Base-by-base conservation (phyloP, 2,329 filamentous ascomycete genomes). In the Nemania diffusa region DNA sequence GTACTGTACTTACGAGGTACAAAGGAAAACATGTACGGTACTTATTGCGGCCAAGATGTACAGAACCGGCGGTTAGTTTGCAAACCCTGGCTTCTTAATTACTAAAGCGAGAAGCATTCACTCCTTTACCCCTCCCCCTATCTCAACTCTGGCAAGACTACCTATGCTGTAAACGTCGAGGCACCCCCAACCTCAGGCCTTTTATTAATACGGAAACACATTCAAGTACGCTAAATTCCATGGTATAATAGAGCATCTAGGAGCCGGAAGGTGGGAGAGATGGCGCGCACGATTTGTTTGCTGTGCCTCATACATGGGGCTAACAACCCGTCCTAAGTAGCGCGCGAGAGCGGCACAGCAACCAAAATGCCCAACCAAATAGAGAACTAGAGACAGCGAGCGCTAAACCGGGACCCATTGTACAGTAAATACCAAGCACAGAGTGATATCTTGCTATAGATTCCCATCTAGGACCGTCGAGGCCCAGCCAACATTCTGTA, bases 281-380 rank as follows among this genome's bases (percentile, higher is more conserved):
- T 52, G 50, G 24, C 5, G 57, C 20, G 56, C 44, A 44, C 34
- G 24, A 46, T 15, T 15, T 34, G 52, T 26, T 32, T 32, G 58
- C 64, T 66, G 64, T 62, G 64, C 64, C 64, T 66, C 64, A 55
- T 57, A 46, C 50, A 46, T 26, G 44, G 51, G 51, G 51, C 52
- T 57, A 60, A 65, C 46, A 53, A 58, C 37, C 58, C 29, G 57
- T 44, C 51, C 58, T 57, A 56, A 61, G 17, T 15, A 37, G 48
- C 27, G 56, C 29, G 17, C 62, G 48, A 48, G 34, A 59, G 64
- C 55, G 64, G 64, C 64, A 63, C 64, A 67, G 64, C 51, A 24
- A 58, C 52, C 57, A 52, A 32, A 62, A 42, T 26, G 32, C 22
- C 64, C 40, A 57, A 44, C 63, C 37, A 61, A 46, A 65, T 17